Conservation (phyloP, 257 asterid species). For the Cordia subcordata region DNA sequence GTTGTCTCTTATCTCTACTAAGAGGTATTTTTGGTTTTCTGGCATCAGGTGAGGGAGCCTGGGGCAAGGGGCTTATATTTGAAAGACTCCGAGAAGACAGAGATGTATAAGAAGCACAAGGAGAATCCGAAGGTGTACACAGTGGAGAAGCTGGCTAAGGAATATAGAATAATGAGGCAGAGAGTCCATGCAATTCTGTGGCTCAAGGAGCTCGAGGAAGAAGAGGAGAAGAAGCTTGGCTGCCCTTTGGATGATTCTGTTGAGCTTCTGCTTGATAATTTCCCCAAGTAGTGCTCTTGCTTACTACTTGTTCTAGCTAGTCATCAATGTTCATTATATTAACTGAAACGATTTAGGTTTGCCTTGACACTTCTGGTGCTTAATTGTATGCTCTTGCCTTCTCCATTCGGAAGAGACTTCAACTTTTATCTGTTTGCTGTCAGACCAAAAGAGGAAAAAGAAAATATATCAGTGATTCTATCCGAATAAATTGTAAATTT, state of each 20-base stretch:
- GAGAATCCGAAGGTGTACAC: slow-evolving; percentile 80
- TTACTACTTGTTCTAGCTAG: background rate
- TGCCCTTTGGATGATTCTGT: slow-evolving; percentile 70
- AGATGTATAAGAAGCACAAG: slow-evolving; percentile 86
- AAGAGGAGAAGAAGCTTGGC: slow-evolving; percentile 79
- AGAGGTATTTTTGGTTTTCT: background rate
- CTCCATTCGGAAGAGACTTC: background rate
- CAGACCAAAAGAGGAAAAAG: too few relatives aligned
- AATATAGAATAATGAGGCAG: slow-evolving; percentile 94
- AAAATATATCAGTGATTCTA: too few relatives aligned
- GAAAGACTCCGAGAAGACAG: slow-evolving; percentile 80
- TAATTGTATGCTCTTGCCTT: background rate
- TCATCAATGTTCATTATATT: background rate
- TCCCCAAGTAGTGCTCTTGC: slow-evolving; percentile 41
- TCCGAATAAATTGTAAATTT: too few relatives aligned
- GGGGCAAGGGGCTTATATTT: slow-evolving; percentile 83
- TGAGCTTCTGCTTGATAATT: slow-evolving; percentile 63
- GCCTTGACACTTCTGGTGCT: background rate
- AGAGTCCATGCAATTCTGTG: slow-evolving; percentile 91
- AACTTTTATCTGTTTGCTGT: too few relatives aligned
- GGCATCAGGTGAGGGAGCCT: slow-evolving; percentile 78
- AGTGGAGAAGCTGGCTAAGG: slow-evolving; percentile 86
- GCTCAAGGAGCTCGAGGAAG: slow-evolving; percentile 79
- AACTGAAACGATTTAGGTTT: background rate
- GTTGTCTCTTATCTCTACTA: too few relatives aligned